Percentiles rank a stretch among this genome's conserved stretches.
Conservation (phyloP, 1,284 basidiomycete species). For the Agroathelia rolfsii region DNA sequence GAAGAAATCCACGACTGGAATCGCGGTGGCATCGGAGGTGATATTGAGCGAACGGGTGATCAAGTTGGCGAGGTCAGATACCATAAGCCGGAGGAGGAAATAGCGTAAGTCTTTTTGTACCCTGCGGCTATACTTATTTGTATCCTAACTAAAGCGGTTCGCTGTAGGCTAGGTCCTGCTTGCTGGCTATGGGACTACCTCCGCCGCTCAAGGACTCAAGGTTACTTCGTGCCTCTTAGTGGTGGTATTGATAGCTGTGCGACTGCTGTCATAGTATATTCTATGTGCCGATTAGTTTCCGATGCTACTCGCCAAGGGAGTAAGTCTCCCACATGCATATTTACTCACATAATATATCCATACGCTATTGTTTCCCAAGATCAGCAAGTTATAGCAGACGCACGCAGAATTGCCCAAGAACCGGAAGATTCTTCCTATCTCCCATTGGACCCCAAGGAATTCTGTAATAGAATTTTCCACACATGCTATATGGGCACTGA, state of each 20-base stretch:
- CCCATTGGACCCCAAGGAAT: slow-evolving; percentile 81
- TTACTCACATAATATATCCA: slow-evolving; percentile 7
- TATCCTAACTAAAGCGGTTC: slow-evolving; percentile 8
- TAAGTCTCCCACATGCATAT: slow-evolving; percentile 26
- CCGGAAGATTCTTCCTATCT: slow-evolving; percentile 71
- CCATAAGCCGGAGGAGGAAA: slow-evolving; percentile 92
- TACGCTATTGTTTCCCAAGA: slow-evolving; percentile 33
- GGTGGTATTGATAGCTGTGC: slow-evolving; percentile 99
- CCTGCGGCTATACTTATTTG: not conserved
- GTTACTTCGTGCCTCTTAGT: slow-evolving; percentile 93
- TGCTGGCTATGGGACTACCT: slow-evolving; percentile 99
- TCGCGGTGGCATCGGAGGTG: slow-evolving; percentile 29
- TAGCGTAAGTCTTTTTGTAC: slow-evolving; percentile 60
- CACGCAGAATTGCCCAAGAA: slow-evolving; percentile 82
- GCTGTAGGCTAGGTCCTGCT: slow-evolving; percentile 84
- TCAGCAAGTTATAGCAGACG: slow-evolving; percentile 83
- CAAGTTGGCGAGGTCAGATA: slow-evolving; percentile 55
- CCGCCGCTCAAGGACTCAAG: slow-evolving; percentile 85
- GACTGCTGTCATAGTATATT: slow-evolving; percentile 90
- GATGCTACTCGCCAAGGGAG: slow-evolving; percentile 67
- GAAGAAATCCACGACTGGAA: slow-evolving; percentile 40
- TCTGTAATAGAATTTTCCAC: slow-evolving; percentile 84
- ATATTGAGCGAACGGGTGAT: slow-evolving; percentile 36
- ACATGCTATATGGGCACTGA: slow-evolving; percentile 99
- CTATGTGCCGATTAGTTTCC: slow-evolving; percentile 89